A percentile compares a stretch with the other conserved stretches of the same genome.
Evolutionary conservation across 2,329 filamentous ascomycete species (phyloP).

Genomic region (Neopestalotiopsis clavispora): DNA sequence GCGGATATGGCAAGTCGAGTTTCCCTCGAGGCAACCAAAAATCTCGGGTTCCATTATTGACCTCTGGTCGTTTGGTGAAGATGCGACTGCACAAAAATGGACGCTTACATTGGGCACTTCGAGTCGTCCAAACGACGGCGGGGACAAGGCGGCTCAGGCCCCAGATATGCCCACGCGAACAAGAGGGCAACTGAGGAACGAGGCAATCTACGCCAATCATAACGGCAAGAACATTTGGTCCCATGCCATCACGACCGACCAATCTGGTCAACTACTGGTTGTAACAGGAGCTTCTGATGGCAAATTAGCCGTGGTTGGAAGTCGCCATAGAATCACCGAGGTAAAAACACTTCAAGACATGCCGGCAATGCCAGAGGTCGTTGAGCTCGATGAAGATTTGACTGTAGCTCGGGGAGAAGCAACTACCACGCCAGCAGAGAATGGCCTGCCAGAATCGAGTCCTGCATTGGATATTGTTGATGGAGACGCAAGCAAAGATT

Average conservation of each 20-base stretch:
- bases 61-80: slow-evolving; percentile 83
- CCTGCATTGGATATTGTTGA: not conserved
- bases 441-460: too few species aligned
- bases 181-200: slow-evolving; percentile 50
- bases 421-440: not conserved
- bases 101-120: slow-evolving; percentile 45
- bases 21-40: slow-evolving; percentile 47
- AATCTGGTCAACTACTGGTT: slow-evolving; percentile 46
- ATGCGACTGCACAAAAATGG: slow-evolving; percentile 80
- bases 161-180: slow-evolving; percentile 15
- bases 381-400: not conserved
- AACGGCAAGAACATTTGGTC: slow-evolving; percentile 93
- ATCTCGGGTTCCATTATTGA: slow-evolving; percentile 39
- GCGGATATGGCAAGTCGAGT: slow-evolving; percentile 86
- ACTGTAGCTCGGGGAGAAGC: not conserved
- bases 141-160: slow-evolving; percentile 24
- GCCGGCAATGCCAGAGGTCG: not conserved
- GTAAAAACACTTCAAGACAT: slow-evolving; percentile 9
- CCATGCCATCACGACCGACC: slow-evolving; percentile 47
- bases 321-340: not conserved
- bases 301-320: slow-evolving; percentile 51
- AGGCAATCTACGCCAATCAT: slow-evolving; percentile 67
- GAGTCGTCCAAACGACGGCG: not conserved
- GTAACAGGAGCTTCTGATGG: slow-evolving; percentile 89
- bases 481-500: not conserved